Evolutionary conservation across 345 rosid genomes (phyloP).

Genomic region (Hypericum perforatum): DNA sequence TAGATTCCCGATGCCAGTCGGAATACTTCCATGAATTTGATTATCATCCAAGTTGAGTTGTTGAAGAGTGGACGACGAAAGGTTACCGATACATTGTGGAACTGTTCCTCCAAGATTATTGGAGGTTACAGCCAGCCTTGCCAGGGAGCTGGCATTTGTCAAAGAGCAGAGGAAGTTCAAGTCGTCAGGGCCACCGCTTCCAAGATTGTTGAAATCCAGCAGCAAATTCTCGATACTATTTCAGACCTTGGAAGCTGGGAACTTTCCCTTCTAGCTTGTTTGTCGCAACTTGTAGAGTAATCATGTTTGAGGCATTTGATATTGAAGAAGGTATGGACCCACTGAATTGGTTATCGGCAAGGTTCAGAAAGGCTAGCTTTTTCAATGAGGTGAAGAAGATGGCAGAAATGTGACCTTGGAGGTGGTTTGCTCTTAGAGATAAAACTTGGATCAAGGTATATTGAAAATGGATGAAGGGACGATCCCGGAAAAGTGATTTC

Average conservation of each 20-base stretch:
- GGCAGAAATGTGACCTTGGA: conserved; percentile 12
- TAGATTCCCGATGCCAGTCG: not conserved
- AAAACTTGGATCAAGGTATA: conserved; percentile 12
- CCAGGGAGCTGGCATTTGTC: not conserved
- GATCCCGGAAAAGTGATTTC: too few species aligned
- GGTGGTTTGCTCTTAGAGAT: conserved; percentile 5
- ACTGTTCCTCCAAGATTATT: not conserved
- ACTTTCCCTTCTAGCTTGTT: conserved; percentile 14
- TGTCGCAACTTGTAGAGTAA: not conserved
- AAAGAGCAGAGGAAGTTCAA: not conserved
- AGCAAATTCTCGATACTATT: not conserved
- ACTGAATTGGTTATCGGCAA: conserved; percentile 13
- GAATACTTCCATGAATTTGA: conserved; percentile 6
- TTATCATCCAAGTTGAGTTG: not conserved
- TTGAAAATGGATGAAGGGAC: conserved; percentile 12
- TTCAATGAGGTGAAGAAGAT: conserved; percentile 12
- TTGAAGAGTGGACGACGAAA: not conserved
- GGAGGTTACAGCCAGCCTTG: not conserved
- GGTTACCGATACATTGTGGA: not conserved
- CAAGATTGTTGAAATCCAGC: not conserved
- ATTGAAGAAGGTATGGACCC: conserved; percentile 22
- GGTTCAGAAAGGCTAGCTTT: conserved; percentile 7
- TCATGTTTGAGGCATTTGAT: conserved; percentile 15
- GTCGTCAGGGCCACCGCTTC: conserved; percentile 5
- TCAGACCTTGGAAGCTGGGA: not conserved